These are phyloP conservation scores for Hypholoma sublateritium DNA, from an alignment of 768 basidiomycete genomes.

Conservation along the genomic window DNA sequence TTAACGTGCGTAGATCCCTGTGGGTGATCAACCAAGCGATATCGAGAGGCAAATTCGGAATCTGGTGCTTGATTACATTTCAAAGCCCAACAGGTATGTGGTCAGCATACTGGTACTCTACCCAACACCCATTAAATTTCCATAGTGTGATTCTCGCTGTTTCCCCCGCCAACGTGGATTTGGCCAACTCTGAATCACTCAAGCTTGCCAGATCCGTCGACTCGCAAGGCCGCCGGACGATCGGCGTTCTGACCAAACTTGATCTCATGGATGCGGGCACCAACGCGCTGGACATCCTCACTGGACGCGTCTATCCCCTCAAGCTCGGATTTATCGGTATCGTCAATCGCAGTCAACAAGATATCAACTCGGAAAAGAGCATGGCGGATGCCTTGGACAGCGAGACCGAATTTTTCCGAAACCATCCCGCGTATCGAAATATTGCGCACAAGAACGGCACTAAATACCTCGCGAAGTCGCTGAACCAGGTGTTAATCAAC, in stretches of 20 bases:
- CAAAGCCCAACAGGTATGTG: slow-evolving; percentile 89
- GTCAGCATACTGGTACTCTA: background rate
- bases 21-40: slow-evolving; percentile 96
- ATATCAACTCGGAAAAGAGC: slow-evolving; percentile 86
- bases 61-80: slow-evolving; percentile 93
- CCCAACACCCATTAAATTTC: slow-evolving; percentile 2
- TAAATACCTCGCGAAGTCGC: slow-evolving; percentile 85
- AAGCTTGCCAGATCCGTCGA: slow-evolving; percentile 96
- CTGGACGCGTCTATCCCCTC: slow-evolving; percentile 95
- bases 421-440: slow-evolving; percentile 89
- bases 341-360: slow-evolving; percentile 96
- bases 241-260: slow-evolving; percentile 95
- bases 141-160: slow-evolving; percentile 92
- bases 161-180: slow-evolving; percentile 96
- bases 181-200: slow-evolving; percentile 97
- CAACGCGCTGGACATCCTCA: slow-evolving; percentile 94
- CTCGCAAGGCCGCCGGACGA: slow-evolving; percentile 93
- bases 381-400: slow-evolving; percentile 82
- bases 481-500: slow-evolving; percentile 95
- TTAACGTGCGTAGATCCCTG: slow-evolving; percentile 65
- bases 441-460: slow-evolving; percentile 99
- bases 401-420: slow-evolving; percentile 90
- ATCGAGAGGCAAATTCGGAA: slow-evolving; percentile 96
- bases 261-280: slow-evolving; percentile 99
- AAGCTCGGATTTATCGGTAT: slow-evolving; percentile 98